A percentile compares a stretch with the other conserved stretches of the same genome.
Evolutionary conservation across 179 eudicot species (phyloP).

Genomic region (Pouteria campechiana): DNA sequence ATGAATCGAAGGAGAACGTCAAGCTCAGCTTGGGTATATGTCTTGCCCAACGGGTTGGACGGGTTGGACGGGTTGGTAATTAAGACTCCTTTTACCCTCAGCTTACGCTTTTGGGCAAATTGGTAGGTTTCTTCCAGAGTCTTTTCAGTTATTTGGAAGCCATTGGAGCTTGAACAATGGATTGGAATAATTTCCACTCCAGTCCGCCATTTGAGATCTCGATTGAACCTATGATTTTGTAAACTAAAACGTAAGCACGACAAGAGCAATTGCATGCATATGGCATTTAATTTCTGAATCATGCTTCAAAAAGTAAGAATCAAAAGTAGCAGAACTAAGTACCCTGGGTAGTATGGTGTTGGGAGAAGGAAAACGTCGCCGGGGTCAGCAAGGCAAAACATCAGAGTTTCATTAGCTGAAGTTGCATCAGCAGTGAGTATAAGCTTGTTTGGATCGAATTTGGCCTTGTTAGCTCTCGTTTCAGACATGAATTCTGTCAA

Average conservation of each 20-base stretch:
- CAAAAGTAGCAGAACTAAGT: neutral
- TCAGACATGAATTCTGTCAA: conserved; percentile 65
- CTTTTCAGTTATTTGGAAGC: conserved; percentile 50
- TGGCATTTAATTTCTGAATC: too few relatives aligned
- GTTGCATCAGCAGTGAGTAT: conserved; percentile 96
- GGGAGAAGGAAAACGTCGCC: conserved; percentile 94
- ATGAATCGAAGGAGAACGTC: conserved; percentile 48
- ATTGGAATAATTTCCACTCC: conserved; percentile 83
- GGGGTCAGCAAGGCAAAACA: conserved; percentile 76
- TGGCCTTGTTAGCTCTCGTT: conserved; percentile 63
- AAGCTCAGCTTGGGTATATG: conserved; percentile 50
- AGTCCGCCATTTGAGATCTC: conserved; percentile 96
- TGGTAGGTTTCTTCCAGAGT: conserved; percentile 74
- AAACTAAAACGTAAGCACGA: neutral
- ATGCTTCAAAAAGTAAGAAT: too few relatives aligned
- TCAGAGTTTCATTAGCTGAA: conserved; percentile 86
- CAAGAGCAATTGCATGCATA: too few relatives aligned
- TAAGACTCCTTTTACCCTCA: conserved; percentile 65
- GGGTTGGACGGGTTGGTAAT: conserved; percentile 91
- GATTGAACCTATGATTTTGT: conserved; percentile 50
- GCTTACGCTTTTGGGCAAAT: conserved; percentile 43
- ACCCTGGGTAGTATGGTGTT: conserved; percentile 98
- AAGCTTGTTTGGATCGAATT: conserved; percentile 60
- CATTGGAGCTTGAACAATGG: conserved; percentile 59
- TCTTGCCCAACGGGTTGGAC: conserved; percentile 65